Evolutionary conservation across 768 basidiomycete species (phyloP), one percentile per base, ranked within the genome.

Genomic region (Leucogyrophana mollusca): DNA sequence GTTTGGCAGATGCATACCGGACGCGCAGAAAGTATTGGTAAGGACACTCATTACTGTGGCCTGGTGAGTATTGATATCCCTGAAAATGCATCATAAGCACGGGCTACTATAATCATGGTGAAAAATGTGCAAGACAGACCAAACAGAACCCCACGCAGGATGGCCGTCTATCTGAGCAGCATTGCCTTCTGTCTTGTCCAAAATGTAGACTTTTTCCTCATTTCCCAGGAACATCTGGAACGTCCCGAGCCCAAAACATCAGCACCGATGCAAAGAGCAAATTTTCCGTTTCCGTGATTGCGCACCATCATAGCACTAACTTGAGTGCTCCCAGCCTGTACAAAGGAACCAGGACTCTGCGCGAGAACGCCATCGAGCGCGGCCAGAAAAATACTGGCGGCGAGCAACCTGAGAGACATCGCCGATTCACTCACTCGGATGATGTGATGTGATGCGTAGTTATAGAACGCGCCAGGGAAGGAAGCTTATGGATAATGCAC

Each of bases 101-200:
- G 13, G 13, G 13, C n/a, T 30, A 13, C 27, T 30, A 5, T 1
- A 14, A n/a, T n/a, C n/a, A 3, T 3, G 9, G 0, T 11, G n/a
- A 49, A 9, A 1, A 18, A 34, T 17, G 0, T 2, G 4, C 6
- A 3, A 25, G 7, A 25, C 51, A 24, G 20, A 82, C 83, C 82
- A 90, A 9, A 80, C 80, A 0, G 85, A 64, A 6, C 78, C 88
- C 80, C 84, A 87, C 2, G 85, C 85, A 9, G 89, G 79, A 63
- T 89, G 88, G 1, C 80, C 80, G 49, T 76, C 73, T 46, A 90
- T 71, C 52, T 76, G 73, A 3, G 76, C 76, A 2, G 74, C 72
- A 62, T 93, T 92, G 18, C 79, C 80, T 59, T 92, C 86, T 4
- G 84, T 80, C 69, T 95, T 95, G 77, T 95, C 92, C 32, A 94